A percentile compares a stretch with the other conserved stretches of the same genome.
These are phyloP conservation scores for Polychytrium aggregatum DNA, from an alignment of 192 early-diverging fungal genomes.

Conservation along the genomic window DNA sequence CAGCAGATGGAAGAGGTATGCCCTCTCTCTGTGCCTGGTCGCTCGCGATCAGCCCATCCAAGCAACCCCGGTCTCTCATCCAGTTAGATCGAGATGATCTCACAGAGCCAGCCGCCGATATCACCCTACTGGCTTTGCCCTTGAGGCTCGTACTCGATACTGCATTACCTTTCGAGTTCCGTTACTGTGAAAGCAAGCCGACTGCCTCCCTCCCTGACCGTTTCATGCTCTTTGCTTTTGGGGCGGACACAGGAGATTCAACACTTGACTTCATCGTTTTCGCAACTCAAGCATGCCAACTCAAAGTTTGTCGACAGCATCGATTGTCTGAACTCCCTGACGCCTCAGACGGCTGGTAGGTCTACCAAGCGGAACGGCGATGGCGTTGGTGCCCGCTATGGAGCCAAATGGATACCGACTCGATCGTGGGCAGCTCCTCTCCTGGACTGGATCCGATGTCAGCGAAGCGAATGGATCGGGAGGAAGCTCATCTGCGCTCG, in stretches of 20 bases:
- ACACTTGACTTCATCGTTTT: slow-evolving; percentile 72
- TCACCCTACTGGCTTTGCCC: neutral
- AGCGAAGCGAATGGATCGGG: neutral
- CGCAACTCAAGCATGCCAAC: slow-evolving; percentile 80
- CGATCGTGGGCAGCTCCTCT: neutral
- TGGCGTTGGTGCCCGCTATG: too few species aligned
- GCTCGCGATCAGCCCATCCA: neutral
- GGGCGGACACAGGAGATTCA: slow-evolving; percentile 86
- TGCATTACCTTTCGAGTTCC: too few species aligned
- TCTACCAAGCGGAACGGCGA: too few species aligned
- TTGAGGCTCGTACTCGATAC: neutral
- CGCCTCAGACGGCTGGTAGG: slow-evolving; percentile 40
- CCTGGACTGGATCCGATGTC: neutral
- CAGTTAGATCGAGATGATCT: neutral
- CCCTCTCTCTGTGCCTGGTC: neutral
- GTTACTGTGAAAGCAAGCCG: too few species aligned
- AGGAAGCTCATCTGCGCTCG: too few species aligned
- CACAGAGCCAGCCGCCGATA: neutral
- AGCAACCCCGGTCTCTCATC: neutral
- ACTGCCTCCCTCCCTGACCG: slow-evolving; percentile 1
- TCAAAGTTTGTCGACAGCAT: slow-evolving; percentile 74
- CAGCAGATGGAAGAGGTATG: slow-evolving; percentile 73
- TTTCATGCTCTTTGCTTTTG: neutral
- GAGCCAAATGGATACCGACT: too few species aligned
- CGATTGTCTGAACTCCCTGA: slow-evolving; percentile 52